Conservation (phyloP, 1,284 basidiomycete genomes). For the Tetrapyrgos nigripes region DNA sequence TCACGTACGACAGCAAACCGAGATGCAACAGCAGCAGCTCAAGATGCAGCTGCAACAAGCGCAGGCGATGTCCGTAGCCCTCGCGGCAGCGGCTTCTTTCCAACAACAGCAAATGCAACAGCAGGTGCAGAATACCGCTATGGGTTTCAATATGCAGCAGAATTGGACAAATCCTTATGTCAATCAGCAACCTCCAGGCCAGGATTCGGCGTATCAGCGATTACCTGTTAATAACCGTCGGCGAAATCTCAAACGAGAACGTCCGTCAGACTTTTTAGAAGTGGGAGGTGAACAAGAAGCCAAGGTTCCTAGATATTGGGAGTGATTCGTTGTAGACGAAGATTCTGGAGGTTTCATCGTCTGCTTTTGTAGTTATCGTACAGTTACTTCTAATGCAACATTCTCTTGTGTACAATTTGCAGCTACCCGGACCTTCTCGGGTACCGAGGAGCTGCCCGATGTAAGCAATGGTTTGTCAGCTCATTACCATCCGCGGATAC, state of each 20-base stretch:
- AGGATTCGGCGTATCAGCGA: conserved; percentile 85
- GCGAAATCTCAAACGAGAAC: conserved; percentile 76
- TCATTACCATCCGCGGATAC: too few species aligned
- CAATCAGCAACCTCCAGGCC: conserved; percentile 66
- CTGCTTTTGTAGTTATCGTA: too few species aligned
- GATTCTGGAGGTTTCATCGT: too few species aligned
- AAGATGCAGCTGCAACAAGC: conserved; percentile 81
- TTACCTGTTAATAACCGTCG: conserved; percentile 80
- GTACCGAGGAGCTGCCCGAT: too few species aligned
- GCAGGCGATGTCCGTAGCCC: conserved; percentile 66
- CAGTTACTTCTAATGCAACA: too few species aligned
- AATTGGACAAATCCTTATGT: conserved; percentile 58
- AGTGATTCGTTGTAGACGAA: conserved; percentile 42
- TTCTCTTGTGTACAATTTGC: too few species aligned
- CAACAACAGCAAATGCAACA: conserved; percentile 55
- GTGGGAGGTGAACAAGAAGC: conserved; percentile 65
- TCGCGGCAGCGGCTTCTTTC: conserved; percentile 57
- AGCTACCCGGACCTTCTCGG: too few species aligned
- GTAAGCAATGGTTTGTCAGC: too few species aligned
- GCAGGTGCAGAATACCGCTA: conserved; percentile 42
- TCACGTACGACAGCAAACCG: conserved; percentile 77
- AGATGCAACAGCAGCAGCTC: conserved; percentile 77
- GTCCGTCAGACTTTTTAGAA: conserved; percentile 84
- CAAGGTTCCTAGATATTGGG: conserved; percentile 79
- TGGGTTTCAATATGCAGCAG: conserved; percentile 34